phyloP scores from a whole-genome alignment of 805 yeast species.

The Metschnikowia amazonensis region DNA sequence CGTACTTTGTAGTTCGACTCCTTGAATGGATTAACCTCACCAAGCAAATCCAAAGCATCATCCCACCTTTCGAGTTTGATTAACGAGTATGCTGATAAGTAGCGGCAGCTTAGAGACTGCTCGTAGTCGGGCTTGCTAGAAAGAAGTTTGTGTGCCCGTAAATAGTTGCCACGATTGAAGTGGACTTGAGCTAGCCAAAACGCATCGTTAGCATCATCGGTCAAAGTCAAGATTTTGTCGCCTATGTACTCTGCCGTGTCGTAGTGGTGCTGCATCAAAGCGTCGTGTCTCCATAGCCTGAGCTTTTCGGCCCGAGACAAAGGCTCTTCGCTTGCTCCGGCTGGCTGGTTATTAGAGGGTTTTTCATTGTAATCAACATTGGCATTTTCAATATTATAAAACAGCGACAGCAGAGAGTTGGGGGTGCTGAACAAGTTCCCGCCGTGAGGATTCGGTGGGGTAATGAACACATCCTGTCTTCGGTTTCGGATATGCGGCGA shows the following conservation, averaged over 20 bases:
- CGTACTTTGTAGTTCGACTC: conserved; percentile 38
- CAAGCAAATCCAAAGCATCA: conserved; percentile 82
- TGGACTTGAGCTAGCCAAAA: conserved; percentile 94
- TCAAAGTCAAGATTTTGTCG: conserved; percentile 80
- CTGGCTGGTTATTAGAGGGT: conserved; percentile 2
- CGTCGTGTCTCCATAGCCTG: conserved; percentile 90
- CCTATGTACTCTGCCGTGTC: conserved; percentile 88
- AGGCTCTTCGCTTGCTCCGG: conserved; percentile 31
- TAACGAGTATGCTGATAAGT: conserved; percentile 71
- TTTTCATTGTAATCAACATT: conserved; percentile 12
- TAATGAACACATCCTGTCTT: conserved; percentile 39
- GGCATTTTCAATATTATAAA: conserved; percentile 29
- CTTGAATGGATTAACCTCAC: conserved; percentile 74
- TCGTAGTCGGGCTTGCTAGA: conserved; percentile 51
- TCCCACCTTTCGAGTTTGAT: conserved; percentile 75
- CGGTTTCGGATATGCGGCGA: conserved; percentile 55
- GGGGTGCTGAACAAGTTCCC: conserved; percentile 40
- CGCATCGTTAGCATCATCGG: conserved; percentile 88
- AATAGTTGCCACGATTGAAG: conserved; percentile 69
- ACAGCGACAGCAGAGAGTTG: conserved; percentile 37
- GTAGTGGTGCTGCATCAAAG: conserved; percentile 87
- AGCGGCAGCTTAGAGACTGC: conserved; percentile 69
- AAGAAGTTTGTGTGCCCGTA: conserved; percentile 72
- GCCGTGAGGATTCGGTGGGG: conserved; percentile 48
- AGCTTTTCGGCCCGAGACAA: conserved; percentile 79